Base-by-base conservation (phyloP, 805 yeast genomes). In the Lipomyces kockii region DNA sequence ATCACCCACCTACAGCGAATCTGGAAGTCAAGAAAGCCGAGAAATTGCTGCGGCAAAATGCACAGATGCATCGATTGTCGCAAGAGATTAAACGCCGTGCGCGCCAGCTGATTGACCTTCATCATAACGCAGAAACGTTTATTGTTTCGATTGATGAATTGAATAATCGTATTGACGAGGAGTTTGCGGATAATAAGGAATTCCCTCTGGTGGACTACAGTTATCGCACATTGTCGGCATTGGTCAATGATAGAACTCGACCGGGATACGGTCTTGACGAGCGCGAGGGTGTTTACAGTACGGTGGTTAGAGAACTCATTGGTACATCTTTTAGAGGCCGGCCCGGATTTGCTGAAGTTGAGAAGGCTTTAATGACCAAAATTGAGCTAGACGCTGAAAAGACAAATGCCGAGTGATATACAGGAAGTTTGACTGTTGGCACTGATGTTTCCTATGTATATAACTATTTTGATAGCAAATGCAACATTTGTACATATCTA, bases 111-210 rank as follows among this genome's bases (percentile, higher is more conserved):
- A 22, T 52, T 52, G 55, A 52, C 20, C 34, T 52, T 25, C n/a
- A 52, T 9, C 34, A 29, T 9, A 25, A 12, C 34, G 55, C 55
- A 46, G n/a, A 49, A 11, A 12, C 27, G 5, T 14, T 46, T 14
- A 37, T 61, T 32, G 46, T 46, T 2, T 22, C 55, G 5, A 37
- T 61, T 20, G 54, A 34, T 0, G 64, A 55, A 39, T 32, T 61
- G 29, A 35, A 52, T 17, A 29, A 9, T 46, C 14, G 17, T 5
- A 60, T 53, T 17, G 60, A 65, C 7, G 46, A 35, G 49, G 61
- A 52, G 12, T 65, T 65, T 52, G 60, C 62, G n/a, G 62, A 65
- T 25, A 55, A 39, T 9, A 52, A 37, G 52, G 64, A 61, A 4
- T 32, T 17, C 9, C 17, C 37, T 11, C 20, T 29, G 8, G 55